Conservation (phyloP, 2,329 filamentous ascomycete species). For the Penicillium fuscoglaucum region DNA sequence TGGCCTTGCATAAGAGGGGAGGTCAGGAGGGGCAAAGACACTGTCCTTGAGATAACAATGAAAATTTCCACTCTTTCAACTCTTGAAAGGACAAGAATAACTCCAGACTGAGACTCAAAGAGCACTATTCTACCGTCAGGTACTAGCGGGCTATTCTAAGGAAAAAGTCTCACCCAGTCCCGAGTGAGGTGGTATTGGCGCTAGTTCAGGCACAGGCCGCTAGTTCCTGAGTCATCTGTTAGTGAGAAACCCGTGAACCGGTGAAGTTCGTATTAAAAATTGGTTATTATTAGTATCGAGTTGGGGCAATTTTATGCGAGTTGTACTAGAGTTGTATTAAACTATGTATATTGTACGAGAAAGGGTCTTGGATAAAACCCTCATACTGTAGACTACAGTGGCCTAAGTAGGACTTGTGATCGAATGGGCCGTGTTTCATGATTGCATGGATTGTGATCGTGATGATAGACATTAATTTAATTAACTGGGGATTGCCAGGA, state of each 20-base stretch:
- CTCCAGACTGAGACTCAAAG: neutral
- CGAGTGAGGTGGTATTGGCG: neutral
- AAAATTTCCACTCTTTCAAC: neutral
- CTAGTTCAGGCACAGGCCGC: conserved; percentile 7
- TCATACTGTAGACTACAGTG: neutral
- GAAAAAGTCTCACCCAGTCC: neutral
- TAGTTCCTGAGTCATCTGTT: conserved; percentile 10
- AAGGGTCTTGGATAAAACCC: neutral
- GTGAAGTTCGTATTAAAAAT: neutral
- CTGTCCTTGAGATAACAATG: neutral
- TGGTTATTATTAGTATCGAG: neutral
- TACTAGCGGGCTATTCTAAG: neutral
- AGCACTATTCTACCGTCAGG: neutral
- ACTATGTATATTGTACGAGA: neutral
- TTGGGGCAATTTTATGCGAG: neutral
- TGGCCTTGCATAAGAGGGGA: neutral
- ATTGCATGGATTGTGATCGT: neutral
- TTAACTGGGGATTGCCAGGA: neutral
- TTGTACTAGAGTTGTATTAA: neutral
- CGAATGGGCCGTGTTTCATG: neutral
- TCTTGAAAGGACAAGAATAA: neutral
- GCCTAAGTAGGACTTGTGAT: neutral
- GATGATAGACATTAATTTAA: neutral
- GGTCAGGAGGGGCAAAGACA: neutral
- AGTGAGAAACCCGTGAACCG: neutral